A percentile compares a stretch with the other conserved stretches of the same genome.
These are phyloP conservation scores for Aspergillus brasiliensis DNA, from an alignment of 2,329 filamentous ascomycete genomes.

Conservation along the genomic window DNA sequence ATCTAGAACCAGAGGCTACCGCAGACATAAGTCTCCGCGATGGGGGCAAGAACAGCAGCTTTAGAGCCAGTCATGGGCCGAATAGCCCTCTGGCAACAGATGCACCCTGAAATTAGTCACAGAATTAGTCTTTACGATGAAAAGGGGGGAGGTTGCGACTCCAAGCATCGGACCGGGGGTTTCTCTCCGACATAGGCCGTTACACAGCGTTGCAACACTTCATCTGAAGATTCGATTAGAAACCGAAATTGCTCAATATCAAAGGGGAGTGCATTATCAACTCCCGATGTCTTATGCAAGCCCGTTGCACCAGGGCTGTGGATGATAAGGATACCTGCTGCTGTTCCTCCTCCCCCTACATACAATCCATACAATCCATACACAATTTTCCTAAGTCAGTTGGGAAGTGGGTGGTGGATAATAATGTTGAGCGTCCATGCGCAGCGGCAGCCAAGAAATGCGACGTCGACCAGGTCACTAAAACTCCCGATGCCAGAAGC, in stretches of 20 bases:
- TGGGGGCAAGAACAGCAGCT: background rate
- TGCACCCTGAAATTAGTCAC: too few relatives aligned
- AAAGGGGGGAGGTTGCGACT: background rate
- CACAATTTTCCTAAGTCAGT: background rate
- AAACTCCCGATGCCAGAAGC: constrained; percentile 1
- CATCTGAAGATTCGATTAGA: background rate
- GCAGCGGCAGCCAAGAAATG: constrained; percentile 1
- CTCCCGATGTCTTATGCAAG: background rate
- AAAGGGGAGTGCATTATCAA: background rate
- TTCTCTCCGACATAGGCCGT: background rate
- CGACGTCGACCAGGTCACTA: constrained; percentile 1
- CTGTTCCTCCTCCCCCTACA: background rate
- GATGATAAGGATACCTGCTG: background rate
- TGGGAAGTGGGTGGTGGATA: background rate
- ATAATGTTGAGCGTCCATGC: background rate
- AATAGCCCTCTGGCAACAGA: too few relatives aligned
- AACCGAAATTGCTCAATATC: background rate
- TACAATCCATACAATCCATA: background rate
- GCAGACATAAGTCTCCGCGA: background rate
- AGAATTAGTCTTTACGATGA: background rate
- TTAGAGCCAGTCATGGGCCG: background rate
- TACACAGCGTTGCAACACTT: background rate
- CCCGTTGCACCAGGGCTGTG: background rate
- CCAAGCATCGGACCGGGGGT: too few relatives aligned
- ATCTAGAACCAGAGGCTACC: background rate